These are phyloP conservation scores for Petunia hybrid DNA, from an alignment of 305 asterid species.

Conservation along the genomic window DNA sequence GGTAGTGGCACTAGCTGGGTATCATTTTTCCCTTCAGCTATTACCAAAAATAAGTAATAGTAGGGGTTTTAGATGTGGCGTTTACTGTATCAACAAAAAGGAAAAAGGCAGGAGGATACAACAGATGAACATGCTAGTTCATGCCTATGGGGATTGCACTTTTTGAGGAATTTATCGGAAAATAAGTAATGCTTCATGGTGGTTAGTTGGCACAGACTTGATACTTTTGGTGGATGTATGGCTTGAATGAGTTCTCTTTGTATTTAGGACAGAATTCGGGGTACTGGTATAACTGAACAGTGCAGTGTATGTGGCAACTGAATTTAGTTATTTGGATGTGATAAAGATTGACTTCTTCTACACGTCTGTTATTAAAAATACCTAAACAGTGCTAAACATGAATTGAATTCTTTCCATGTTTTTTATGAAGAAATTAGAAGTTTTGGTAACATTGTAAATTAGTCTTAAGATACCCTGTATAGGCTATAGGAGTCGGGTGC, in stretches of 20 bases:
- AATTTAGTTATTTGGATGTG: conserved; percentile 12
- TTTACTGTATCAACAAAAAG: not conserved
- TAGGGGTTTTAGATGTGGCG: not conserved
- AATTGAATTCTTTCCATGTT: conserved; percentile 12
- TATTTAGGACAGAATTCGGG: not conserved
- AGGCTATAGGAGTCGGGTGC: not conserved
- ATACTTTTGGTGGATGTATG: conserved; percentile 25
- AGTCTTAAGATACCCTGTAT: not conserved
- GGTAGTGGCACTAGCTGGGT: too few species aligned
- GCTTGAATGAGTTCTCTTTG: not conserved
- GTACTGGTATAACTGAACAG: not conserved
- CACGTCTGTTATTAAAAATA: not conserved
- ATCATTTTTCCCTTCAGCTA: too few species aligned
- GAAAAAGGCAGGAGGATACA: not conserved
- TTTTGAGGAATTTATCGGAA: not conserved
- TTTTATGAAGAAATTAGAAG: conserved; percentile 9
- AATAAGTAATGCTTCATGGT: not conserved
- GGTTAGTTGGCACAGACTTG: not conserved
- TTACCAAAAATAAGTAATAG: too few species aligned
- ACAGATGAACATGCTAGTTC: not conserved
- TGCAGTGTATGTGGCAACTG: conserved; percentile 7
- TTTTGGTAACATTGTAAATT: not conserved
- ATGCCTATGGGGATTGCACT: not conserved
- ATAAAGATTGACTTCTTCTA: conserved; percentile 12
- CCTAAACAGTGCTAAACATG: not conserved